Evolutionary conservation across 768 basidiomycete species (phyloP), one percentile per base, ranked within the genome.

Genomic region (Clitopilus hobsonii): DNA sequence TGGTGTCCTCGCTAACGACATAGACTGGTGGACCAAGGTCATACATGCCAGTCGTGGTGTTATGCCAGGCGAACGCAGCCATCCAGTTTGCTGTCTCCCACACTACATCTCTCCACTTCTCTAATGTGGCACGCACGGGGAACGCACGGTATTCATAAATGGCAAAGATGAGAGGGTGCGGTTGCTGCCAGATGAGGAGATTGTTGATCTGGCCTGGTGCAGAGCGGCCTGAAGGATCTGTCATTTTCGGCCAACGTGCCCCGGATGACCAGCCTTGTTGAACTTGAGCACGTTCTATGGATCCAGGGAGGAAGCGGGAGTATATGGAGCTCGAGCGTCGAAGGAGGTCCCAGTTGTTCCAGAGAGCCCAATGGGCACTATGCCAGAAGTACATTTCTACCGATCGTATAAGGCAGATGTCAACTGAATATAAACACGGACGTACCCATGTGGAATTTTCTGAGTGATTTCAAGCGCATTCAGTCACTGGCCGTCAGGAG

Each of bases 201-300:
- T 82, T 79, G 69, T 85, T 85, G 60, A 84, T 83, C 56, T 83
- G 73, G 0, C 83, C 83, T 0, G 83, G 83, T 0, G 82, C 71
- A 11, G 78, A 80, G 16, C 82, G 76, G 6, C 83, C 83, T 0
- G 74, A 71, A 0, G 83, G 83, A 57, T 84, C 82, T 7, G 80
- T 82, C 82, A 83, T 83, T 63, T 85, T 85, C 6, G 80, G 76
- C 82, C 81, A 83, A 24, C 83, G 75, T 18, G 82, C 83, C n/a
- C 83, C 83, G 6, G 71, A 61, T 10, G 70, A 54, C 71, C 74
- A 83, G 54, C 77, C 75, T 63, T 85, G 74, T 64, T 83, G 81
- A 2, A 74, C 67, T 58, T 79, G 78, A 1, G 83, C 77, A 1
- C 81, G 75, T 5, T 63, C 49, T 30, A 81, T 67, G 11, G 82